These are phyloP conservation scores for Wickerhamomyces chaumierensis DNA, from an alignment of 805 yeast species.

Conservation along the genomic window DNA sequence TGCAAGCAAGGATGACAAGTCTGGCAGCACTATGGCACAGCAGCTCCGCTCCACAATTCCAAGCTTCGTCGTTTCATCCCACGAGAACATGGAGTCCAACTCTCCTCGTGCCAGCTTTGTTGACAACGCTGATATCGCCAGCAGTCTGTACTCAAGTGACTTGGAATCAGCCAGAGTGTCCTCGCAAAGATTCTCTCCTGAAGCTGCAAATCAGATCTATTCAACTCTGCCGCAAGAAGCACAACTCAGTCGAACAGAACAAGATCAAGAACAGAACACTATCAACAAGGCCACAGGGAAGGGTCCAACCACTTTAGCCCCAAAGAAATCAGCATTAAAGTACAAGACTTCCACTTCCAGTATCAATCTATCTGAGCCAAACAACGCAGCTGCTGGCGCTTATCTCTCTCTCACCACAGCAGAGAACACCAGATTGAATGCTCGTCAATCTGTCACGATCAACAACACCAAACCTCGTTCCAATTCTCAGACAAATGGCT, in stretches of 20 bases:
- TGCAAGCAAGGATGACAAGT: constrained; percentile 1
- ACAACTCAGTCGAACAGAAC: background rate
- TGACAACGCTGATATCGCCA: constrained; percentile 1
- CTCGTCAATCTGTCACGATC: constrained; percentile 29
- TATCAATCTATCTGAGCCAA: constrained; percentile 8
- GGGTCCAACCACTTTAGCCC: constrained; percentile 20
- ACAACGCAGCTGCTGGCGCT: constrained; percentile 46
- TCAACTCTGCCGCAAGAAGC: background rate
- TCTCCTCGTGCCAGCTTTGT: background rate
- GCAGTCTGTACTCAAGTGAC: constrained; percentile 9
- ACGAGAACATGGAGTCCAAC: background rate
- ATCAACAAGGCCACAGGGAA: constrained; percentile 26
- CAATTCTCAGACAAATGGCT: constrained; percentile 1
- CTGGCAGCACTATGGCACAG: constrained; percentile 28
- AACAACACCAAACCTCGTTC: constrained; percentile 18
- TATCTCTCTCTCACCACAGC: constrained; percentile 65
- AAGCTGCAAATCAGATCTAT: no score
- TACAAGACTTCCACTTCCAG: constrained; percentile 15
- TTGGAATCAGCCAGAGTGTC: background rate
- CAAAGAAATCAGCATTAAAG: constrained; percentile 34
- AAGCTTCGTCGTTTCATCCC: constrained; percentile 6
- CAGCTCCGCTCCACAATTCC: constrained; percentile 32
- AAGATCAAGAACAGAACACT: constrained; percentile 9
- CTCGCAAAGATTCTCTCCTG: background rate
- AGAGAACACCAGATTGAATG: constrained; percentile 66